A percentile compares a stretch with the other conserved stretches of the same genome.
Conservation (phyloP, 495 filamentous ascomycete species). For the Aspergillus hancockii region DNA sequence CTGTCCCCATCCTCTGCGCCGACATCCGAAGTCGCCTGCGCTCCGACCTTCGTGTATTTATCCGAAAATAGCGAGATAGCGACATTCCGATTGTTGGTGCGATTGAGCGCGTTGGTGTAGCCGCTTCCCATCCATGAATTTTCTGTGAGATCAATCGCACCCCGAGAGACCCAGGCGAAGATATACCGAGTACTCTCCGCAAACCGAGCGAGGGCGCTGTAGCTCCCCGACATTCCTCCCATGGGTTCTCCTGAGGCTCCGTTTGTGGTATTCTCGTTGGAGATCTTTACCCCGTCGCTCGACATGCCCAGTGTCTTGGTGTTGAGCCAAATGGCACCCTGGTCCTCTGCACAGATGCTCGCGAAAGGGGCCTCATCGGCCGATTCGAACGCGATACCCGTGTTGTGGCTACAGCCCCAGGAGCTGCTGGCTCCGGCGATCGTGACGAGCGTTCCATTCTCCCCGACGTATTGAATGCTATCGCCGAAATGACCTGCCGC, state of each 20-base stretch:
- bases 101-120: constrained; percentile 46
- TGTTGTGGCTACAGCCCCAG: constrained; percentile 62
- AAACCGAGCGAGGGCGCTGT: constrained; percentile 50
- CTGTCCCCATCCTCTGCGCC: constrained; percentile 50
- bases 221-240: constrained; percentile 58
- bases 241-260: constrained; percentile 54
- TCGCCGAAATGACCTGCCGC: constrained; percentile 56
- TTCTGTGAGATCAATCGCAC: constrained; percentile 47
- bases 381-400: constrained; percentile 57
- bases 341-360: constrained; percentile 56
- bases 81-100: constrained; percentile 53
- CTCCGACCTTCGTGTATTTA: constrained; percentile 50
- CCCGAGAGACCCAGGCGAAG: constrained; percentile 55
- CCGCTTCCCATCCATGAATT: constrained; percentile 53
- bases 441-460: constrained; percentile 39
- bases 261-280: constrained; percentile 57
- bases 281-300: constrained; percentile 50
- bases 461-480: constrained; percentile 52
- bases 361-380: constrained; percentile 51
- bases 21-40: constrained; percentile 46
- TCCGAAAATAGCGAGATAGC: constrained; percentile 48
- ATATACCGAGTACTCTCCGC: constrained; percentile 44
- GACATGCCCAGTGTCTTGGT: constrained; percentile 53
- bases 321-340: constrained; percentile 60
- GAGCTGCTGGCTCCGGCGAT: constrained; percentile 47